phyloP scores from a whole-genome alignment of 192 early-diverging fungal genomes.

The Chytriomyces sp. region DNA sequence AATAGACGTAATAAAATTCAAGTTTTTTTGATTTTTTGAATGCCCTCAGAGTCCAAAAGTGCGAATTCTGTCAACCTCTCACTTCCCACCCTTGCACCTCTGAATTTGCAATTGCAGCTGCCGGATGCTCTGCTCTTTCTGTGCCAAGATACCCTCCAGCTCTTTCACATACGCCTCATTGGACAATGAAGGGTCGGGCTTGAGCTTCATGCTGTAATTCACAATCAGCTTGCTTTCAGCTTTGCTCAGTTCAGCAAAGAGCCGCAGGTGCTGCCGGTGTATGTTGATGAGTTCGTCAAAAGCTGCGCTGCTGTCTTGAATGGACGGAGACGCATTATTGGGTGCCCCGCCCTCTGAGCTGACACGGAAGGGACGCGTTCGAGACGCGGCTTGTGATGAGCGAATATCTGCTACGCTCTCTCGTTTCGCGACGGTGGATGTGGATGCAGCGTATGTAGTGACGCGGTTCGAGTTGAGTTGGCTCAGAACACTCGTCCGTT shows the following conservation, averaged over 20 bases:
- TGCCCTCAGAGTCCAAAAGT: not conserved
- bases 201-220: slow-evolving; percentile 48
- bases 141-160: slow-evolving; percentile 18
- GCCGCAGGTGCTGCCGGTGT: slow-evolving; percentile 53
- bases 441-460: not conserved
- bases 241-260: slow-evolving; percentile 49
- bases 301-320: not conserved
- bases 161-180: slow-evolving; percentile 31
- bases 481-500: slow-evolving; percentile 6
- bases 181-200: slow-evolving; percentile 11
- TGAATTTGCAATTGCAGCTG: slow-evolving; percentile 11
- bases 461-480: slow-evolving; percentile 29
- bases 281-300: slow-evolving; percentile 51
- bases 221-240: slow-evolving; percentile 53
- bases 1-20: too few species aligned
- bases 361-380: not conserved
- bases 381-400: not conserved
- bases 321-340: not conserved
- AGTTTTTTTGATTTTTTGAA: too few species aligned
- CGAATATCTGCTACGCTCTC: not conserved
- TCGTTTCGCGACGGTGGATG: not conserved
- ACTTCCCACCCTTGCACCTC: not conserved
- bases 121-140: slow-evolving; percentile 20
- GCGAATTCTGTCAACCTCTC: not conserved
- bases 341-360: not conserved